A percentile compares a stretch with the other conserved stretches of the same genome.
These are phyloP conservation scores for Alternaria sp. DNA, from an alignment of 2,329 filamentous ascomycete genomes.

Conservation along the genomic window DNA sequence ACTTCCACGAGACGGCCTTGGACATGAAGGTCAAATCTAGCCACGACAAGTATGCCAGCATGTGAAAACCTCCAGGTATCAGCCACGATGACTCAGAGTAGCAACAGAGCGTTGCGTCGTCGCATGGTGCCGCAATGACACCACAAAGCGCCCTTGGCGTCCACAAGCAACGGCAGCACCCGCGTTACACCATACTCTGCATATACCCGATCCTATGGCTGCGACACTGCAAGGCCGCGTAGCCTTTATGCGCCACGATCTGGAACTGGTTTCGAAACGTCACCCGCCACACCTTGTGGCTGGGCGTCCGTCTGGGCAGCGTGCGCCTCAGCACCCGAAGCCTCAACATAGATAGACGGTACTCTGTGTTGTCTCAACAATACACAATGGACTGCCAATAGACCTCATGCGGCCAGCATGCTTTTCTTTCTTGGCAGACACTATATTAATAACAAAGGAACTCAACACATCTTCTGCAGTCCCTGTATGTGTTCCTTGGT, in stretches of 20 bases:
- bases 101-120: not conserved
- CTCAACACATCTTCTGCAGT: not conserved
- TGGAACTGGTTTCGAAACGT: slow-evolving; percentile 5
- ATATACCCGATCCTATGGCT: slow-evolving; percentile 3
- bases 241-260: slow-evolving; percentile 18
- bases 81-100: not conserved
- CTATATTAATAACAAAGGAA: not conserved
- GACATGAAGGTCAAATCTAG: slow-evolving; percentile 91
- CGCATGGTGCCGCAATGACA: not conserved
- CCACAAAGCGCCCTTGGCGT: slow-evolving; percentile 2
- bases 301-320: slow-evolving; percentile 11
- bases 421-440: not conserved
- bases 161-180: slow-evolving; percentile 8
- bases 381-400: not conserved
- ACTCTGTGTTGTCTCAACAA: not conserved
- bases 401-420: not conserved
- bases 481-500: not conserved
- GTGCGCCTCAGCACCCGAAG: not conserved
- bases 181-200: slow-evolving; percentile 12
- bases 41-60: slow-evolving; percentile 55
- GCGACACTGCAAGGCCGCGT: not conserved
- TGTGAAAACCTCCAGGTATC: slow-evolving; percentile 11
- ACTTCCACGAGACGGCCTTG: slow-evolving; percentile 86
- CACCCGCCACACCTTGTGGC: slow-evolving; percentile 12
- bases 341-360: not conserved